These are phyloP conservation scores for Aspergillus cristatus DNA, from an alignment of 495 filamentous ascomycete species.

Conservation along the genomic window DNA sequence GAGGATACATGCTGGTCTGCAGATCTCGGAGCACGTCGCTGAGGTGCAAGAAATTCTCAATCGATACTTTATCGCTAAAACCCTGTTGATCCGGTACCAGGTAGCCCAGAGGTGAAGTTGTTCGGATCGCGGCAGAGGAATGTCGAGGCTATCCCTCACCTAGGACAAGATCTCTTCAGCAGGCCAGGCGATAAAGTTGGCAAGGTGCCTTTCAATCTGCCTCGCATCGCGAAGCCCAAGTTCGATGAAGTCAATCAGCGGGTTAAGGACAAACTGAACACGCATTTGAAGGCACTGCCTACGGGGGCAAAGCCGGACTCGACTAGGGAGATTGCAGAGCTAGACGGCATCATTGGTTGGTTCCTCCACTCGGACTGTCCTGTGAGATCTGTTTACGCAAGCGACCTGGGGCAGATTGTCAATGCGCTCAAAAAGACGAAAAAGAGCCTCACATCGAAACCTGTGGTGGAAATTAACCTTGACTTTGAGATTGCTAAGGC, in stretches of 20 bases:
- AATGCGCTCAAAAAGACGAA: constrained; percentile 9
- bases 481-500: constrained; percentile 5
- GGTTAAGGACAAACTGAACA: too few relatives aligned
- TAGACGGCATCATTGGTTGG: constrained; percentile 21
- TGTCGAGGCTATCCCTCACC: constrained; percentile 1
- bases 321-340: constrained; percentile 12
- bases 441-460: background rate
- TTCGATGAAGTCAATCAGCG: too few relatives aligned
- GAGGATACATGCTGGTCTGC: constrained; percentile 33
- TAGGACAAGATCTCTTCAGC: constrained; percentile 5
- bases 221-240: too few relatives aligned
- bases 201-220: too few relatives aligned
- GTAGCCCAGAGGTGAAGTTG: background rate
- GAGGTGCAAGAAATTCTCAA: constrained; percentile 13
- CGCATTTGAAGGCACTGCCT: too few relatives aligned
- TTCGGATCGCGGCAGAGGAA: constrained; percentile 1
- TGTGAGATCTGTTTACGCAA: constrained; percentile 26
- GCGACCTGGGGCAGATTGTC: constrained; percentile 26
- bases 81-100: background rate
- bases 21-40: constrained; percentile 34
- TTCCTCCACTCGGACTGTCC: constrained; percentile 18
- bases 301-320: too few relatives aligned
- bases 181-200: constrained; percentile 7
- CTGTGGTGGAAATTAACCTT: constrained; percentile 7
- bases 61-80: constrained; percentile 1